phyloP scores from a whole-genome alignment of 306 rosid genomes.

The Vigna mungo region DNA sequence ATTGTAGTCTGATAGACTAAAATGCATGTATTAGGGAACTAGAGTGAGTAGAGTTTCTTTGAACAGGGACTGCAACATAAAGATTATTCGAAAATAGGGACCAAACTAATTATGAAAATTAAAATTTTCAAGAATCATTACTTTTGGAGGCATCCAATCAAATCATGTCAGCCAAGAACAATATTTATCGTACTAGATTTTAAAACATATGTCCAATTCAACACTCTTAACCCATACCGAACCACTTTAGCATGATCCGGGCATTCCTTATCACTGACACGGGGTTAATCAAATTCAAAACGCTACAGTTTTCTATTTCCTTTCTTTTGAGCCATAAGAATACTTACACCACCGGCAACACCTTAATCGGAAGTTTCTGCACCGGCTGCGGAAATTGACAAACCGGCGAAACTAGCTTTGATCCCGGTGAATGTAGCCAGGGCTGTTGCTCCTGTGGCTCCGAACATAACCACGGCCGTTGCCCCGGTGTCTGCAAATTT shows the following conservation, averaged over 20 bases:
- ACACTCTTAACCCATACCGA: slow-evolving; percentile 13
- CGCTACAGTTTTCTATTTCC: not conserved
- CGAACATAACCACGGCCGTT: slow-evolving; percentile 41
- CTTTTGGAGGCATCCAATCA: slow-evolving; percentile 24
- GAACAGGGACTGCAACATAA: not conserved
- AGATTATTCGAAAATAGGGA: not conserved
- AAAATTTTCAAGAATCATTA: slow-evolving; percentile 11
- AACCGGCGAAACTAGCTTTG: slow-evolving; percentile 46
- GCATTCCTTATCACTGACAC: not conserved
- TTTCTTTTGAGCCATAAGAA: not conserved
- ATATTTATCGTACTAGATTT: slow-evolving; percentile 2
- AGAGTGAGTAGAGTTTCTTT: not conserved
- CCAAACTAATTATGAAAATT: not conserved
- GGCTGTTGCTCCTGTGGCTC: slow-evolving; percentile 29
- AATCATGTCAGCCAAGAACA: slow-evolving; percentile 3
- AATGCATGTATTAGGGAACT: too few relatives aligned
- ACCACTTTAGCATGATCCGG: not conserved
- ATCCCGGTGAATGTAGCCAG: slow-evolving; percentile 38
- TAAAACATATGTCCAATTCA: slow-evolving; percentile 27
- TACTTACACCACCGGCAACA: slow-evolving; percentile 54
- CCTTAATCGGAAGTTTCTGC: slow-evolving; percentile 51
- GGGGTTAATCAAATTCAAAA: slow-evolving; percentile 17
- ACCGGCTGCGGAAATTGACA: slow-evolving; percentile 54
- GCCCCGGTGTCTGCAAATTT: slow-evolving; percentile 35
- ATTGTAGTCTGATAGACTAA: too few relatives aligned